Conservation (phyloP, 1,284 basidiomycete species). For the Meripilus lineatus region DNA sequence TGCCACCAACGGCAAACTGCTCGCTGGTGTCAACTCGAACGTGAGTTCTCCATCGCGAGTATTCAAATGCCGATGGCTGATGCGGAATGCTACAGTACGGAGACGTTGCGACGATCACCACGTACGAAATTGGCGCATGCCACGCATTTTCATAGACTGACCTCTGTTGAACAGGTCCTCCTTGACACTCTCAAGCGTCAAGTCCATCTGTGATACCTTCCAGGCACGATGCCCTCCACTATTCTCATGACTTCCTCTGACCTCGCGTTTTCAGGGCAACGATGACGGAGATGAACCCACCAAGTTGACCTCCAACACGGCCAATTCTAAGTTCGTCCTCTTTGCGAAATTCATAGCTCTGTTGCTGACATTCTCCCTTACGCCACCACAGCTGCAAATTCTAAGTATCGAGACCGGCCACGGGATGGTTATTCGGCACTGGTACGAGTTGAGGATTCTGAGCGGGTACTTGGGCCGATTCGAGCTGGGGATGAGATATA, state of each 20-base stretch:
- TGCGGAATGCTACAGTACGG: slow-evolving; percentile 1
- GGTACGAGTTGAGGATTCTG: too few species aligned
- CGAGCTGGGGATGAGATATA: too few species aligned
- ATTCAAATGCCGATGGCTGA: background rate
- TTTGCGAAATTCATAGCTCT: background rate
- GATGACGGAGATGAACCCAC: slow-evolving; percentile 2
- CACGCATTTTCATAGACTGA: background rate
- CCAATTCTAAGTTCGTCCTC: slow-evolving; percentile 2
- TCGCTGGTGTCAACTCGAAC: slow-evolving; percentile 28
- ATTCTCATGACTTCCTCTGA: background rate
- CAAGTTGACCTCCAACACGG: slow-evolving; percentile 1
- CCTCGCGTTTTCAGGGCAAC: slow-evolving; percentile 1
- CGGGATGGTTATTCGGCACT: too few species aligned
- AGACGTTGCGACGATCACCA: slow-evolving; percentile 2
- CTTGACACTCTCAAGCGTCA: background rate
- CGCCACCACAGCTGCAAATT: slow-evolving; percentile 1
- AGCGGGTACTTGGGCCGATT: too few species aligned
- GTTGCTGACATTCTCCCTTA: background rate
- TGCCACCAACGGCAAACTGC: slow-evolving; percentile 27
- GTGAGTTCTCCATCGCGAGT: slow-evolving; percentile 19
- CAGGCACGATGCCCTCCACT: background rate
- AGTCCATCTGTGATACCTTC: slow-evolving; percentile 2
- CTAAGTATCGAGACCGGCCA: too few species aligned
- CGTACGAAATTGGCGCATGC: background rate
- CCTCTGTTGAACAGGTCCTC: background rate